These are phyloP conservation scores for Aspergillus sergii DNA, from an alignment of 2,329 filamentous ascomycete species.

Conservation along the genomic window DNA sequence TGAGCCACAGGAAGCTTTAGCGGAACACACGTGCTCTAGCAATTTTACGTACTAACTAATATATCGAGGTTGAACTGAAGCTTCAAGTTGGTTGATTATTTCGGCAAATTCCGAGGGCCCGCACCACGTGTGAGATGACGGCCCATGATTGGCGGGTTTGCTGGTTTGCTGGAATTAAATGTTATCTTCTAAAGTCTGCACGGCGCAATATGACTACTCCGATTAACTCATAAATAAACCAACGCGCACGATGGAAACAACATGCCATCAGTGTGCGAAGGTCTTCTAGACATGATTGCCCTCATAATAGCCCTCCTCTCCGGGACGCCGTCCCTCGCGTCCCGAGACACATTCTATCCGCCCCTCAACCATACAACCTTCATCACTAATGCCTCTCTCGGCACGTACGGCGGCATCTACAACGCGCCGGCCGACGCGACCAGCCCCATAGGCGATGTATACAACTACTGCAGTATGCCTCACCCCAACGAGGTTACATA, in stretches of 20 bases:
- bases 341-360: slow-evolving; percentile 36
- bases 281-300: slow-evolving; percentile 20
- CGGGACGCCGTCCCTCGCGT: slow-evolving; percentile 11
- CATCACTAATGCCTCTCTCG: slow-evolving; percentile 38
- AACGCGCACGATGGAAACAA: background rate
- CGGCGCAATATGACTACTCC: no score
- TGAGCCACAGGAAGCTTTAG: background rate
- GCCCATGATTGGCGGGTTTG: background rate
- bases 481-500: slow-evolving; percentile 40
- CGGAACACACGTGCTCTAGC: background rate
- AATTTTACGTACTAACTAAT: no score
- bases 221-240: background rate
- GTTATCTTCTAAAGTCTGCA: background rate
- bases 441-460: slow-evolving; percentile 32
- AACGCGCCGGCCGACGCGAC: slow-evolving; percentile 27
- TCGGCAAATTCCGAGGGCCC: background rate
- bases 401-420: slow-evolving; percentile 42
- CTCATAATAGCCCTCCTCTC: slow-evolving; percentile 13
- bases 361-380: slow-evolving; percentile 42
- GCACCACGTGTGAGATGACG: background rate
- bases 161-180: background rate
- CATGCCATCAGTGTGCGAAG: slow-evolving; percentile 18
- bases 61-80: no score
- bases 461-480: slow-evolving; percentile 46
- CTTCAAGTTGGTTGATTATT: no score